phyloP scores from a whole-genome alignment of 345 rosid species.

The Mangifera indica region DNA sequence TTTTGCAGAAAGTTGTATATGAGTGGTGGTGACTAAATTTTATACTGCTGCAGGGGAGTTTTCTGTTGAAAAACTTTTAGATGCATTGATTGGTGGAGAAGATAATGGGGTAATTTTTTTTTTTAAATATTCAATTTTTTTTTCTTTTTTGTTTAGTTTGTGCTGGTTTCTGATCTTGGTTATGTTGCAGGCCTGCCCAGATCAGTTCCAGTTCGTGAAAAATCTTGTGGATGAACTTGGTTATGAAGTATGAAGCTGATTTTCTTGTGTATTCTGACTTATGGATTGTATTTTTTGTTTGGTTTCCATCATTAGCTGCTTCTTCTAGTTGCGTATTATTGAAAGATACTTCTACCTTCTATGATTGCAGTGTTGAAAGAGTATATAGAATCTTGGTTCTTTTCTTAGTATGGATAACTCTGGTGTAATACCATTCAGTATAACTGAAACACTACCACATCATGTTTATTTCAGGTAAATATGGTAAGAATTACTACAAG shows the following conservation, averaged over 20 bases:
- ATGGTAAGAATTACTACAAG: constrained; percentile 83
- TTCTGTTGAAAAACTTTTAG: constrained; percentile 64
- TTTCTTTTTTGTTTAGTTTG: not conserved
- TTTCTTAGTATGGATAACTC: not conserved
- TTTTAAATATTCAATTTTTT: not conserved
- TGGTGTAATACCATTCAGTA: not conserved
- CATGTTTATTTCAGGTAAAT: constrained; percentile 54
- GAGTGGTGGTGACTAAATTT: constrained; percentile 19
- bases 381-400: not conserved
- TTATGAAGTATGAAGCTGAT: constrained; percentile 53
- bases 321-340: not conserved
- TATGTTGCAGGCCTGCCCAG: constrained; percentile 58
- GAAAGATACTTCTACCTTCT: not conserved
- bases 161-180: constrained; percentile 3
- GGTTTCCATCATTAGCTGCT: not conserved
- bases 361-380: not conserved
- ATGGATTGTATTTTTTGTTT: constrained; percentile 24
- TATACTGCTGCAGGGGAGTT: constrained; percentile 55
- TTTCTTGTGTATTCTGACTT: constrained; percentile 11
- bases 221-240: constrained; percentile 62
- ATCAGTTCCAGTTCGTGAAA: constrained; percentile 67
- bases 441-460: not conserved
- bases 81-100: constrained; percentile 31
- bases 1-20: not conserved
- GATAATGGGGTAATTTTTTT: constrained; percentile 50